Conservation (phyloP, 805 yeast species). For the Metschnikowia bowlesiae region DNA sequence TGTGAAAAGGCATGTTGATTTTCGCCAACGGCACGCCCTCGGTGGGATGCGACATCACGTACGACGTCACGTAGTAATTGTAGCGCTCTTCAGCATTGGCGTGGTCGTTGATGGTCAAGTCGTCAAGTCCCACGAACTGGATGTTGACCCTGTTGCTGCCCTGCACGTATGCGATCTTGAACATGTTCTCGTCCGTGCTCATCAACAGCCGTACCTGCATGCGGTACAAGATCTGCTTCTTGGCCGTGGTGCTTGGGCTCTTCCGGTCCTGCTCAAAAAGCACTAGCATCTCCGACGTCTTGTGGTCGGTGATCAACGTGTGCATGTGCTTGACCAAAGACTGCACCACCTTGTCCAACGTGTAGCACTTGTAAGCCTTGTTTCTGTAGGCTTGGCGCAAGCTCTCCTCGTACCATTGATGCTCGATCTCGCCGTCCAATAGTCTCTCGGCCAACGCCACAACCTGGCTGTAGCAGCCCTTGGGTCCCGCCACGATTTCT, state of each 20-base stretch:
- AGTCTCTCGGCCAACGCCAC: slow-evolving; percentile 66
- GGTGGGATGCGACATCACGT: slow-evolving; percentile 92
- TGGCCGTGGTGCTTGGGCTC: slow-evolving; percentile 61
- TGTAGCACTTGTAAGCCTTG: slow-evolving; percentile 87
- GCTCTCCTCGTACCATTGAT: slow-evolving; percentile 92
- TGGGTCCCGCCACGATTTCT: slow-evolving; percentile 51
- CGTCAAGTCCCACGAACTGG: slow-evolving; percentile 84
- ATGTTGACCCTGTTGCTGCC: slow-evolving; percentile 51
- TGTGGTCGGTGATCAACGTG: slow-evolving; percentile 70
- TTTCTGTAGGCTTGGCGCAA: slow-evolving; percentile 92
- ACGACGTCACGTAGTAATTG: slow-evolving; percentile 91
- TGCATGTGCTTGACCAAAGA: slow-evolving; percentile 74
- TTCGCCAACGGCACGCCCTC: slow-evolving; percentile 85
- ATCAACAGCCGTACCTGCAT: slow-evolving; percentile 79
- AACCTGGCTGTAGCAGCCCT: slow-evolving; percentile 74
- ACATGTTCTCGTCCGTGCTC: slow-evolving; percentile 84
- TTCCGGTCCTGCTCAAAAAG: slow-evolving; percentile 80
- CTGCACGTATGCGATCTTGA: slow-evolving; percentile 72
- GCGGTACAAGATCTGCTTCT: slow-evolving; percentile 85
- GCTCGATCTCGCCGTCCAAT: slow-evolving; percentile 88
- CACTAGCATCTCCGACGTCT: slow-evolving; percentile 73
- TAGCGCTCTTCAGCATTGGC: slow-evolving; percentile 78
- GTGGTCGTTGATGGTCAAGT: slow-evolving; percentile 67
- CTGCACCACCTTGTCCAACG: slow-evolving; percentile 88
- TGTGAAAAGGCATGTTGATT: slow-evolving; percentile 75